Evolutionary conservation across 2,329 filamentous ascomycete genomes (phyloP).

Genomic region (Pseudophaeomoniella oleicola): DNA sequence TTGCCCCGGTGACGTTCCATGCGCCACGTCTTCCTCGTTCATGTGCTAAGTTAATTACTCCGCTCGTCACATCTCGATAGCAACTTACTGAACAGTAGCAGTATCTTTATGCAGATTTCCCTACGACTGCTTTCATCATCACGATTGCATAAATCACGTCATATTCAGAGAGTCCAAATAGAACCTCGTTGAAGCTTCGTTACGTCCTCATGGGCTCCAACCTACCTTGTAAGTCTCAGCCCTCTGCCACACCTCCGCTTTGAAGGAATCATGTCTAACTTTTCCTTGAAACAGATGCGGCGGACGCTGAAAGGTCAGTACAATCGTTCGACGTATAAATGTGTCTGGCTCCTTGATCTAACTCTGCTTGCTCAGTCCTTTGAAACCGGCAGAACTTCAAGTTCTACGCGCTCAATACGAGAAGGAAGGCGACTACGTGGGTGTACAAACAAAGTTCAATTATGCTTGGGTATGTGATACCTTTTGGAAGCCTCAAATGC

Average conservation of each 20-base stretch:
- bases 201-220: conserved; percentile 20
- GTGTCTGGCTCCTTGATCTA: background rate
- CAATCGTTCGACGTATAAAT: conserved; percentile 1
- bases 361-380: conserved; percentile 60
- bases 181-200: too few relatives aligned
- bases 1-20: background rate
- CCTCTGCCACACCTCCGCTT: conserved; percentile 1
- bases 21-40: background rate
- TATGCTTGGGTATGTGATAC: conserved; percentile 77
- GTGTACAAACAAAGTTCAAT: conserved; percentile 98
- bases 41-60: too few relatives aligned
- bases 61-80: too few relatives aligned
- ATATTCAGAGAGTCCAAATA: too few relatives aligned
- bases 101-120: too few relatives aligned
- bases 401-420: conserved; percentile 90
- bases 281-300: conserved; percentile 54
- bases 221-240: conserved; percentile 31
- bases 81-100: too few relatives aligned
- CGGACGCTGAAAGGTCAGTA: conserved; percentile 86
- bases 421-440: conserved; percentile 93
- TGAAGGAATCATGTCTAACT: background rate
- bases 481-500: background rate
- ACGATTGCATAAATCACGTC: too few relatives aligned
- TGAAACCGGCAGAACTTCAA: conserved; percentile 82
- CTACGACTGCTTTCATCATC: too few relatives aligned